Conservation (phyloP, 2,329 filamentous ascomycete species). For the Colletotrichum navitas region DNA sequence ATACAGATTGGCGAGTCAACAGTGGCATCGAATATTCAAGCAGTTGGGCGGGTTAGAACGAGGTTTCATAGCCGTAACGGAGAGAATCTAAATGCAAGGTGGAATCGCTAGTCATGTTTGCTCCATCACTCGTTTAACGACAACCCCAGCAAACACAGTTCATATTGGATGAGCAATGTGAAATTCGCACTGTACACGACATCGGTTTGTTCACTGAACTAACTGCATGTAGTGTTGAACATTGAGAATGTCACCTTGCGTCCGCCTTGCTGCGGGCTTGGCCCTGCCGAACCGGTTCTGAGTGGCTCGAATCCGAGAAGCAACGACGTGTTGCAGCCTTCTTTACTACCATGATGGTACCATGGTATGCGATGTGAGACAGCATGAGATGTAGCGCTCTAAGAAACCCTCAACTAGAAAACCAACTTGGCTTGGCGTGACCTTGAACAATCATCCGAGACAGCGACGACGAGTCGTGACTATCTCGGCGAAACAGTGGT, state of each 20-base stretch:
- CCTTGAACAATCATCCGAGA: background rate
- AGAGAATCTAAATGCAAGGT: no score
- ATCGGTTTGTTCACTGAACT: background rate
- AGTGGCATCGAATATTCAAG: background rate
- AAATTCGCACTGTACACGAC: background rate
- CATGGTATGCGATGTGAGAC: background rate
- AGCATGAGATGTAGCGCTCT: background rate
- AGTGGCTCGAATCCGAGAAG: background rate
- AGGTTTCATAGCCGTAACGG: background rate
- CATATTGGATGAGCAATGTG: background rate
- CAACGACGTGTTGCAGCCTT: background rate
- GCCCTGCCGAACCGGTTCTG: no score
- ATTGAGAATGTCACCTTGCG: no score
- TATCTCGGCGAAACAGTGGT: slow-evolving; percentile 13
- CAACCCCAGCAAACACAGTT: background rate
- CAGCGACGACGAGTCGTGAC: background rate
- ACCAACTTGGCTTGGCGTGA: background rate
- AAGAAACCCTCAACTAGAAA: background rate
- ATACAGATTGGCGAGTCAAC: background rate
- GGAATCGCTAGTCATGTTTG: background rate
- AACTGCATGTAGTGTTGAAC: no score
- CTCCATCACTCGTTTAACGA: background rate
- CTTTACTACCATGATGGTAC: background rate
- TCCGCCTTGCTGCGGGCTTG: no score
- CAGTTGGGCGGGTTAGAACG: no score